A percentile compares a stretch with the other conserved stretches of the same genome.
phyloP scores from a whole-genome alignment of 192 early-diverging fungal species.

The Coemansia sp. region DNA sequence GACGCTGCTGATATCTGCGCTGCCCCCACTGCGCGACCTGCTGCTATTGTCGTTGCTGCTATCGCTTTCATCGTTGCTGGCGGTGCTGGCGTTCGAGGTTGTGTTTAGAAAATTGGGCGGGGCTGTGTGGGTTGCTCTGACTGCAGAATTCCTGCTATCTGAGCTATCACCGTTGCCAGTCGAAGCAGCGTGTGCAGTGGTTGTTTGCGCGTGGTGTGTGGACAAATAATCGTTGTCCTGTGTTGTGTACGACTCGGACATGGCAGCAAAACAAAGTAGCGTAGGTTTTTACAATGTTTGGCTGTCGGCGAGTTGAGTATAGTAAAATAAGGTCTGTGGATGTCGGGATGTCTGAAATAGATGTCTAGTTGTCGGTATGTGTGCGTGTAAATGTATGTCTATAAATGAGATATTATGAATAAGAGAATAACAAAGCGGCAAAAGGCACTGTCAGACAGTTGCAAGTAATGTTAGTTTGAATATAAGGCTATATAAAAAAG shows the following conservation, averaged over 20 bases:
- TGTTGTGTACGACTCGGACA: slow-evolving; percentile 51
- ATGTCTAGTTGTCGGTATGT: background rate
- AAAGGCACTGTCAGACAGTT: background rate
- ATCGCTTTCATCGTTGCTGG: background rate
- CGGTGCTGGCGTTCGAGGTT: background rate
- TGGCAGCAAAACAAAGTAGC: slow-evolving; percentile 1
- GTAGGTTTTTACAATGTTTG: background rate
- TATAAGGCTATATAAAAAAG: slow-evolving; percentile 5
- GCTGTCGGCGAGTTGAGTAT: background rate
- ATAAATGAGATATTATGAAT: background rate
- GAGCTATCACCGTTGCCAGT: slow-evolving; percentile 7
- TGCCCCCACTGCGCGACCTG: background rate
- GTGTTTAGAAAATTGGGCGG: slow-evolving; percentile 2
- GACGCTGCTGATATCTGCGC: background rate
- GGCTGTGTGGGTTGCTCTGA: background rate
- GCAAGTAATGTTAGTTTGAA: background rate
- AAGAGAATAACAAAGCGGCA: background rate
- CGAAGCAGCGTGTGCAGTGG: slow-evolving; percentile 16
- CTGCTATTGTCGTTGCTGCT: background rate
- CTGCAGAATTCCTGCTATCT: slow-evolving; percentile 4
- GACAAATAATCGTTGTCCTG: slow-evolving; percentile 52
- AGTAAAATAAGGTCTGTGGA: too few relatives aligned
- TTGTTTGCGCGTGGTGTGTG: slow-evolving; percentile 32
- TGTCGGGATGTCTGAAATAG: too few relatives aligned
- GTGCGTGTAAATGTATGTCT: background rate